phyloP scores from a whole-genome alignment of 2,329 filamentous ascomycete species.

The Lojkania enalia region DNA sequence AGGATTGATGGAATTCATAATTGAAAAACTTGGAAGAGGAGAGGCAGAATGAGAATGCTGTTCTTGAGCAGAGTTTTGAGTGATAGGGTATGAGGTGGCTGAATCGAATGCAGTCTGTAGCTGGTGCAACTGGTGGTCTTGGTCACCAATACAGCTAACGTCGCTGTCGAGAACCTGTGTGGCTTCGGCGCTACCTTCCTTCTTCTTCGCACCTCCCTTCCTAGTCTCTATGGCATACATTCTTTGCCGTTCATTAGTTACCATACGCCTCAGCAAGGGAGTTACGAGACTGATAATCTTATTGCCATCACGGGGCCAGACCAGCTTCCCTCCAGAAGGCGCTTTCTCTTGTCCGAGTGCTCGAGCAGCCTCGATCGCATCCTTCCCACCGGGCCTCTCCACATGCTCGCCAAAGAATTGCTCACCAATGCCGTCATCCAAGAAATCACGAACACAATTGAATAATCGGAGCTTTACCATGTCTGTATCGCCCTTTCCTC shows the following conservation, averaged over 20 bases:
- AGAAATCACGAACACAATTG: constrained; percentile 60
- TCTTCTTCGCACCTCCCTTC: constrained; percentile 50
- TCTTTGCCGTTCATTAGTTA: constrained; percentile 62
- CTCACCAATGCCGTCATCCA: constrained; percentile 55
- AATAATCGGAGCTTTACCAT: constrained; percentile 61
- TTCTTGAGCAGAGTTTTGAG: not conserved
- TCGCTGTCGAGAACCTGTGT: constrained; percentile 11
- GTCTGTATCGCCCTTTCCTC: constrained; percentile 58
- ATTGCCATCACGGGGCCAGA: constrained; percentile 60
- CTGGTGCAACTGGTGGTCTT: not conserved
- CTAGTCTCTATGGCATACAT: constrained; percentile 61
- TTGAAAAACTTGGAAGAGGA: not conserved
- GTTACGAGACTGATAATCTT: constrained; percentile 62
- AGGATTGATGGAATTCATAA: too few species aligned
- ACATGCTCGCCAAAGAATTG: constrained; percentile 53
- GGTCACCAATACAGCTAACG: not conserved
- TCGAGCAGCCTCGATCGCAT: constrained; percentile 36
- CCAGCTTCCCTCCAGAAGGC: constrained; percentile 42
- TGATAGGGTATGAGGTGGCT: not conserved
- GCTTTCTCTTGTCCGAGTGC: constrained; percentile 47
- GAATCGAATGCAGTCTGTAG: not conserved
- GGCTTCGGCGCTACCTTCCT: constrained; percentile 28
- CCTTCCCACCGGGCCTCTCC: constrained; percentile 39
- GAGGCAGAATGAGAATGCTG: constrained; percentile 4
- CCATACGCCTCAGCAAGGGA: constrained; percentile 60